phyloP scores from a whole-genome alignment of 805 yeast species.

The Candida silvicultrix region DNA sequence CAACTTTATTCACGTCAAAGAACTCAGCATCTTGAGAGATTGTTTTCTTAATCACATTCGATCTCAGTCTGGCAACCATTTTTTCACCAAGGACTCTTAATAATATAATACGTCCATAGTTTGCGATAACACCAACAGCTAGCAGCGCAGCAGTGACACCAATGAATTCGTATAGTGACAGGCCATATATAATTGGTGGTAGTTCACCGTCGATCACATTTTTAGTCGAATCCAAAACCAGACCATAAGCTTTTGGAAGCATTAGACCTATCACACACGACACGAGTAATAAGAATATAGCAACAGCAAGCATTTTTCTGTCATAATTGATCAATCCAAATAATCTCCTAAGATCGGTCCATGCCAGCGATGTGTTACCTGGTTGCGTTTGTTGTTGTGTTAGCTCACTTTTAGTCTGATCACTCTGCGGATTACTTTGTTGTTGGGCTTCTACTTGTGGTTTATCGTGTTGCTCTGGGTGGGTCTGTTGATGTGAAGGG shows the following conservation, averaged over 20 bases:
- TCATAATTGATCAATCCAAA: constrained; percentile 38
- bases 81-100: constrained; percentile 79
- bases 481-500: neutral
- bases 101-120: constrained; percentile 66
- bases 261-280: constrained; percentile 47
- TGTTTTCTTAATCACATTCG: constrained; percentile 69
- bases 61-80: constrained; percentile 75
- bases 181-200: constrained; percentile 38
- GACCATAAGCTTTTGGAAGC: constrained; percentile 51
- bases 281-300: constrained; percentile 36
- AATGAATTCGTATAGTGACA: constrained; percentile 57
- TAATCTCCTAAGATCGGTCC: constrained; percentile 29
- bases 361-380: constrained; percentile 1
- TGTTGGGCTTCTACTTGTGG: neutral
- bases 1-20: constrained; percentile 90
- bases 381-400: neutral
- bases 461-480: neutral
- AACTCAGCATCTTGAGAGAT: constrained; percentile 88
- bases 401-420: neutral
- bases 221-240: constrained; percentile 44
- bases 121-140: constrained; percentile 60
- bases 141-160: constrained; percentile 36
- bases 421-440: neutral
- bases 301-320: constrained; percentile 34
- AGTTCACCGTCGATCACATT: constrained; percentile 24